Evolutionary conservation across 139 green algal species (phyloP).

Genomic region (Coelastrella sp.): DNA sequence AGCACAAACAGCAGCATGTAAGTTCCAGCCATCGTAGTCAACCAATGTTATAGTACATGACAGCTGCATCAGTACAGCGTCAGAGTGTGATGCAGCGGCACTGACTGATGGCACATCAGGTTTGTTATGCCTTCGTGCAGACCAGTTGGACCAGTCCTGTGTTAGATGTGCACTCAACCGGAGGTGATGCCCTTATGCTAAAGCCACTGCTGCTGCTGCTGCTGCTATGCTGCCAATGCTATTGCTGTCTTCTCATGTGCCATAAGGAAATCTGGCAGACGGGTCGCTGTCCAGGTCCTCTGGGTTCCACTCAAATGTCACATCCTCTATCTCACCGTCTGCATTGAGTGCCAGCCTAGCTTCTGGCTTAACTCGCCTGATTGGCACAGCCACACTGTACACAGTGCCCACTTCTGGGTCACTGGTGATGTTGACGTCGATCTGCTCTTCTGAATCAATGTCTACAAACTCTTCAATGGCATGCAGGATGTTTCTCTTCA

Average conservation of each 20-base stretch:
- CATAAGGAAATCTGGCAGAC: conserved; percentile 79
- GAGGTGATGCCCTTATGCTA: too few species aligned
- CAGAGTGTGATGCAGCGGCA: too few species aligned
- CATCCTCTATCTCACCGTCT: conserved; percentile 40
- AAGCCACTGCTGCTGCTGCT: neutral
- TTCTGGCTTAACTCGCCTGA: conserved; percentile 86
- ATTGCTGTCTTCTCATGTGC: conserved; percentile 63
- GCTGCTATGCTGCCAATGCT: neutral
- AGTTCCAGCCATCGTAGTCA: too few species aligned
- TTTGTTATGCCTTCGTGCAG: too few species aligned
- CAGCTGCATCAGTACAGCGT: too few species aligned
- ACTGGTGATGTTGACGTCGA: conserved; percentile 84
- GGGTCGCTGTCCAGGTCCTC: conserved; percentile 77
- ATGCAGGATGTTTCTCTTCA: conserved; percentile 84
- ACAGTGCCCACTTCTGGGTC: conserved; percentile 89
- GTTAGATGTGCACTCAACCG: too few species aligned
- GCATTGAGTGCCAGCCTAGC: conserved; percentile 59
- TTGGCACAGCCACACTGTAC: conserved; percentile 91
- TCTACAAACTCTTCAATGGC: conserved; percentile 89
- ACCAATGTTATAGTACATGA: too few species aligned
- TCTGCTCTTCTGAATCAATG: conserved; percentile 81
- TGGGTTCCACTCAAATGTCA: conserved; percentile 73
- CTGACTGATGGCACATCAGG: too few species aligned
- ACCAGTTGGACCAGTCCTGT: too few species aligned
- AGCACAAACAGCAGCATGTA: too few species aligned